A percentile compares a stretch with the other conserved stretches of the same genome.
phyloP scores from a whole-genome alignment of 176 grass and related monocot genomes.

The Pontederia paniculata region DNA sequence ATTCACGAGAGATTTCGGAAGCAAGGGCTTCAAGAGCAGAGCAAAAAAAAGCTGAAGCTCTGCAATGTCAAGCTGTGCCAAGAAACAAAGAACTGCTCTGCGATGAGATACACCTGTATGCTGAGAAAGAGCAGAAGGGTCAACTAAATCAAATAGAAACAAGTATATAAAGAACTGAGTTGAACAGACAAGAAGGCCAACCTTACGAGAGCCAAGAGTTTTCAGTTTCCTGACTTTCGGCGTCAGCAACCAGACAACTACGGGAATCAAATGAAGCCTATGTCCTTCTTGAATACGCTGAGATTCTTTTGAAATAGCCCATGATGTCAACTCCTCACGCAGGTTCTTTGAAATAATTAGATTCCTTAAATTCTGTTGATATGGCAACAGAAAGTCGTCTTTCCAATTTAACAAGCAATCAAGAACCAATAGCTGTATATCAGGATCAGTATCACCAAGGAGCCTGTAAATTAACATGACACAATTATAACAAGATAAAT shows the following conservation, averaged over 20 bases:
- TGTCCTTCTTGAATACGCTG: constrained; percentile 56
- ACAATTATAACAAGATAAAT: neutral
- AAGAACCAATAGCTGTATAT: constrained; percentile 69
- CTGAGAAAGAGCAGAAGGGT: constrained; percentile 27
- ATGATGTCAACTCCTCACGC: constrained; percentile 84
- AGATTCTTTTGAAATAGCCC: constrained; percentile 71
- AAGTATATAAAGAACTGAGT: neutral
- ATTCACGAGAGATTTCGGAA: constrained; percentile 11
- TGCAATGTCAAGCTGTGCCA: constrained; percentile 64
- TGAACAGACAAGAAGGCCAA: constrained; percentile 22
- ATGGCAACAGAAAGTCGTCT: constrained; percentile 53
- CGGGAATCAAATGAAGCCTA: constrained; percentile 53
- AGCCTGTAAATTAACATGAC: constrained; percentile 32
- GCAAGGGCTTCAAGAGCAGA: constrained; percentile 59
- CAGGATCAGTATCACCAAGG: constrained; percentile 73
- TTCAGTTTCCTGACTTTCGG: constrained; percentile 84
- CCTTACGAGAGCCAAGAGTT: constrained; percentile 81
- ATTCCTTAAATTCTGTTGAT: constrained; percentile 60
- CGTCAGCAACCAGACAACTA: constrained; percentile 68
- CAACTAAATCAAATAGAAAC: constrained; percentile 1
- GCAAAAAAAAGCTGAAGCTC: constrained; percentile 86
- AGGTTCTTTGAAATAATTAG: constrained; percentile 54
- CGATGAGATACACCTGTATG: constrained; percentile 67
- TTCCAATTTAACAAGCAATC: constrained; percentile 91
- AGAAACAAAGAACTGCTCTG: constrained; percentile 80